These are phyloP conservation scores for Scheffersomyces insectosa DNA, from an alignment of 1,139 yeast species.

Conservation along the genomic window DNA sequence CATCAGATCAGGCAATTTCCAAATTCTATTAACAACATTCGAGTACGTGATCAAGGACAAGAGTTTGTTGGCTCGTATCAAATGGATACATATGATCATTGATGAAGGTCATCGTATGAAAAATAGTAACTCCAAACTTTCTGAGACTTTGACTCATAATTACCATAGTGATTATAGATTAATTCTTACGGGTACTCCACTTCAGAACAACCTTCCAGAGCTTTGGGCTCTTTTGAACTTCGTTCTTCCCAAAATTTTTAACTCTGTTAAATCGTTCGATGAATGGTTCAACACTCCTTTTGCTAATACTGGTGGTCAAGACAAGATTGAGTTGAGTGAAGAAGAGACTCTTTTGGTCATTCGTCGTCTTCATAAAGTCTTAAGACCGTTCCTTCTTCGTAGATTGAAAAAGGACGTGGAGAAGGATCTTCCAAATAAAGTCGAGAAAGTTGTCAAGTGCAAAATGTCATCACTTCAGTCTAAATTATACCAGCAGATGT, in stretches of 20 bases:
- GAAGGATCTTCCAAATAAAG: conserved; percentile 92
- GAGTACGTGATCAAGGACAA: conserved; percentile 78
- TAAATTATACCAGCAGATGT: conserved; percentile 76
- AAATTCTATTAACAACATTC: conserved; percentile 74
- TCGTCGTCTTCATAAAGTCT: conserved; percentile 92
- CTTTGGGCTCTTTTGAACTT: conserved; percentile 81
- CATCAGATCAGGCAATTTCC: conserved; percentile 67
- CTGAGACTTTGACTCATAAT: conserved; percentile 68
- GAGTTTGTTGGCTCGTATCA: conserved; percentile 62
- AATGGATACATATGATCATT: conserved; percentile 84
- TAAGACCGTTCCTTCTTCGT: conserved; percentile 90
- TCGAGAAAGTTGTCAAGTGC: conserved; percentile 93
- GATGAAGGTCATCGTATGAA: conserved; percentile 93
- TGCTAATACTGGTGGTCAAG: conserved; percentile 80
- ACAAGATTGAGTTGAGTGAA: conserved; percentile 75
- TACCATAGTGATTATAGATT: conserved; percentile 76
- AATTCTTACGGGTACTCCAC: conserved; percentile 85
- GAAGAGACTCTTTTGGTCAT: conserved; percentile 94
- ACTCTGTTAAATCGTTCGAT: conserved; percentile 82
- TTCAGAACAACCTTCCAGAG: conserved; percentile 83
- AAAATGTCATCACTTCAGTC: conserved; percentile 87
- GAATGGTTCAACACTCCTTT: conserved; percentile 89
- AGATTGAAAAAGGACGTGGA: conserved; percentile 97
- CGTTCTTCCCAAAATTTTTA: conserved; percentile 77
- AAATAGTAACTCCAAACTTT: conserved; percentile 72